These are phyloP conservation scores for Gaertneriomyces semiglobifer DNA, from an alignment of 192 early-diverging fungal genomes.

Conservation along the genomic window DNA sequence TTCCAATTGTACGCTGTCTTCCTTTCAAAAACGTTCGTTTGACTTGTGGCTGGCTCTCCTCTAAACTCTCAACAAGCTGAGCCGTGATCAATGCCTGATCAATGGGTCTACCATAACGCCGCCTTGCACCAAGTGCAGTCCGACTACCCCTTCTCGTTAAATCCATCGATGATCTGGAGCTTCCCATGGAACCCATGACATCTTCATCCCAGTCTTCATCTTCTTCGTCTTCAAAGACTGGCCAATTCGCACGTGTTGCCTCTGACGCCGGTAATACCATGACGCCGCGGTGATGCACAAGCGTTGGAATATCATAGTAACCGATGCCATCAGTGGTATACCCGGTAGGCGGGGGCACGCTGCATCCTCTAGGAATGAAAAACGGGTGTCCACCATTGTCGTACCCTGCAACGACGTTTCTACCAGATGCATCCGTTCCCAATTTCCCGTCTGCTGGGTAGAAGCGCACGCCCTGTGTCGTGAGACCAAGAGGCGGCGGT, in stretches of 20 bases:
- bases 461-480: slow-evolving; percentile 47
- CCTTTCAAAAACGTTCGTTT: slow-evolving; percentile 33
- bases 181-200: slow-evolving; percentile 17
- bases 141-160: not conserved
- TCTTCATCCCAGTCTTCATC: slow-evolving; percentile 32
- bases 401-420: slow-evolving; percentile 54
- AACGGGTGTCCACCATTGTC: slow-evolving; percentile 57
- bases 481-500: slow-evolving; percentile 48
- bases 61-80: slow-evolving; percentile 37
- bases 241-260: slow-evolving; percentile 35
- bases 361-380: slow-evolving; percentile 56
- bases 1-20: slow-evolving; percentile 27
- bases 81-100: slow-evolving; percentile 31
- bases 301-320: slow-evolving; percentile 54
- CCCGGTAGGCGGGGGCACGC: slow-evolving; percentile 47
- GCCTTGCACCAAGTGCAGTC: not conserved
- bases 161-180: slow-evolving; percentile 2
- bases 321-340: slow-evolving; percentile 57
- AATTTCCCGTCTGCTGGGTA: slow-evolving; percentile 42
- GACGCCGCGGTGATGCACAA: slow-evolving; percentile 49
- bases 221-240: slow-evolving; percentile 38
- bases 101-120: slow-evolving; percentile 12
- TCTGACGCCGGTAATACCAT: slow-evolving; percentile 40
- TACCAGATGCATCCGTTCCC: slow-evolving; percentile 18
- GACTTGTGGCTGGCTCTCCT: slow-evolving; percentile 39